Percentiles rank a stretch among this genome's conserved stretches.
Evolutionary conservation across 345 rosid species (phyloP).

Genomic region (Combretum micranthum): DNA sequence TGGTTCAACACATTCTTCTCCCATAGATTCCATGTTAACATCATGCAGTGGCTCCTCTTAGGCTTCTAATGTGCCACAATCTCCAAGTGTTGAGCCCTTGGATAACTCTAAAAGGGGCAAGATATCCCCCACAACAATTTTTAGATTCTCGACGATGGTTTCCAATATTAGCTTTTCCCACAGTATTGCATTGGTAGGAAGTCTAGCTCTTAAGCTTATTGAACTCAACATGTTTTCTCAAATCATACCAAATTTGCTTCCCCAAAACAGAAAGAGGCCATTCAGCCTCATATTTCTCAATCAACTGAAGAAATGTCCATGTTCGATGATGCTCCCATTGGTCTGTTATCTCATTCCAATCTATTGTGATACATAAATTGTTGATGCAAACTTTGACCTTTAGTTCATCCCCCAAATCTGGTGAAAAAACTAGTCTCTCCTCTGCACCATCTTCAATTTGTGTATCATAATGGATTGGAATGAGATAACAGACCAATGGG

Average conservation of each 20-base stretch:
- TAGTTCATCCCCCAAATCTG: constrained; percentile 79
- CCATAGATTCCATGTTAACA: constrained; percentile 17
- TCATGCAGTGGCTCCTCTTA: constrained; percentile 1
- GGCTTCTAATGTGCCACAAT: not conserved
- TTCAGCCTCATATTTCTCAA: constrained; percentile 29
- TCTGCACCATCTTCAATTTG: constrained; percentile 29
- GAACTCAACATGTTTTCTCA: constrained; percentile 38
- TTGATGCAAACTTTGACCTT: constrained; percentile 9
- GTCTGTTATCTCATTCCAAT: too few species aligned
- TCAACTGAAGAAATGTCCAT: too few species aligned
- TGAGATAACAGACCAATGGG: too few species aligned
- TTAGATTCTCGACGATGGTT: constrained; percentile 38
- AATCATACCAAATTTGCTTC: constrained; percentile 73
- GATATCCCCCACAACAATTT: not conserved
- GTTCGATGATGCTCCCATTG: too few species aligned
- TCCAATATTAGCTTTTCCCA: constrained; percentile 41
- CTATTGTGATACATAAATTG: constrained; percentile 67
- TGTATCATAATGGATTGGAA: too few species aligned
- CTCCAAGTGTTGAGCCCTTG: not conserved
- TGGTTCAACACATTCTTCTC: constrained; percentile 13
- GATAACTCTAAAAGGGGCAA: not conserved
- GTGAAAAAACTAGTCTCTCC: constrained; percentile 60
- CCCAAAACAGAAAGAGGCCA: constrained; percentile 40
- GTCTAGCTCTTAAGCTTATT: constrained; percentile 46
- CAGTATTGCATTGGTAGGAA: constrained; percentile 21